Base-by-base conservation (phyloP, 257 asterid genomes). In the Nicotiana tabacum region DNA sequence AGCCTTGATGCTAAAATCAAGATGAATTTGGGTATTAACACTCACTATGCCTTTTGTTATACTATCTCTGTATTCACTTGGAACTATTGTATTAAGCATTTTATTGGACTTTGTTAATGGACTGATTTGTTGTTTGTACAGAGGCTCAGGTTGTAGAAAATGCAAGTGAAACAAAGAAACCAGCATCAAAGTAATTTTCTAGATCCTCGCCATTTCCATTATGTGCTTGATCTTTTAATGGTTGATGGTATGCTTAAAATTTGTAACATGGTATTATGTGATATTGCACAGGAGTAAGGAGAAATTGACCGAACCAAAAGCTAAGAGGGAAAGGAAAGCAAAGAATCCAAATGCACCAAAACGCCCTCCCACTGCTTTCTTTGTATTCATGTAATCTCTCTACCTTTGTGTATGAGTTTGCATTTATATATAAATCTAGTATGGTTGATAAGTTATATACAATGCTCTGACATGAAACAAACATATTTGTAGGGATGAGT, bases 361-460 rank as follows among this genome's bases (percentile, higher is more conserved):
- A 78, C 93, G 97, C 21, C 97, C 98, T 48, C 89, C 89, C 3
- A 92, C 97, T 67, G 97, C 99, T 2, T 95, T 93, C 91, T 95
- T 93, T 6, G 18, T 93, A 10, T 95, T 95, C 96, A 86, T 95
- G 99, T 92, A 90, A 37, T 79, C 11, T 9, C 77, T 29, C 56
- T 30, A 15, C 11, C 39, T 21, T 48, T 55, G 7, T 27, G 15
- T 27, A 5, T 27, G 0, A 27, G n/a, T 37, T 15, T 12, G 27
- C 27, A 24, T 24, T 24, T 24, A 24, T 24, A 24, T 24, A 24
- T 24, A 24, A 24, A 24, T 24, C 27, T 24, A 24, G 27, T 24
- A 24, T 24, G 27, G 27, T 24, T 13, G 21, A 13, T 24, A 3
- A 0, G 7, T 16, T 56, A 72, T 2, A 32, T 33, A 16, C 60